phyloP scores from a whole-genome alignment of 768 basidiomycete species.

The Calocera cornea region DNA sequence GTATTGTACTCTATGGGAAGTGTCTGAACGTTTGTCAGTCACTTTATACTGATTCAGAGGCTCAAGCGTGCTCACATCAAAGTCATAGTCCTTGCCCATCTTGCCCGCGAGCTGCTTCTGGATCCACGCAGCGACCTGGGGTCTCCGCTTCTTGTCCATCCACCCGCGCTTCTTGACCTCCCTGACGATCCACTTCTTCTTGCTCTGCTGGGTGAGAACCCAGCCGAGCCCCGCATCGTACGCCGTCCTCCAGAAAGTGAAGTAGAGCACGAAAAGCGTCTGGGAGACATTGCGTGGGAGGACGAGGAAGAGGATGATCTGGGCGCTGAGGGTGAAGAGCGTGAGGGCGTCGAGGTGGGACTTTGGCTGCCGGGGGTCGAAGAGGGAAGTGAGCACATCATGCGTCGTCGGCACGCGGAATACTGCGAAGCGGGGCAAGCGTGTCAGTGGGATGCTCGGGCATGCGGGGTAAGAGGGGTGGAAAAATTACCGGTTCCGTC shows the following conservation, averaged over 20 bases:
- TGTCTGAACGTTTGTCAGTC: constrained; percentile 34
- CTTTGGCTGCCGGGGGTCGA: constrained; percentile 70
- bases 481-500: constrained; percentile 10
- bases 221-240: constrained; percentile 92
- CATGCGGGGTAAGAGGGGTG: not conserved
- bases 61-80: constrained; percentile 63
- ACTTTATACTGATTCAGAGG: too few species aligned
- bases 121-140: constrained; percentile 66
- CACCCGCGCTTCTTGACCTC: constrained; percentile 68
- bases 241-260: constrained; percentile 81
- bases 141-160: constrained; percentile 63
- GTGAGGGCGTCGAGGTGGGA: constrained; percentile 82
- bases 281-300: constrained; percentile 45
- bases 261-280: constrained; percentile 75
- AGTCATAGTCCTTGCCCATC: constrained; percentile 89
- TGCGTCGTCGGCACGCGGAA: constrained; percentile 89
- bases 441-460: not conserved
- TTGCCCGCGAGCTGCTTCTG: constrained; percentile 72
- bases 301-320: constrained; percentile 54
- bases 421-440: constrained; percentile 34
- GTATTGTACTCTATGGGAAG: constrained; percentile 89
- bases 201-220: constrained; percentile 90
- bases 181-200: constrained; percentile 83
- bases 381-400: constrained; percentile 73
- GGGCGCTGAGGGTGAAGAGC: constrained; percentile 60